Conservation (phyloP, 2,329 filamentous ascomycete species). For the Colletotrichum filicis region DNA sequence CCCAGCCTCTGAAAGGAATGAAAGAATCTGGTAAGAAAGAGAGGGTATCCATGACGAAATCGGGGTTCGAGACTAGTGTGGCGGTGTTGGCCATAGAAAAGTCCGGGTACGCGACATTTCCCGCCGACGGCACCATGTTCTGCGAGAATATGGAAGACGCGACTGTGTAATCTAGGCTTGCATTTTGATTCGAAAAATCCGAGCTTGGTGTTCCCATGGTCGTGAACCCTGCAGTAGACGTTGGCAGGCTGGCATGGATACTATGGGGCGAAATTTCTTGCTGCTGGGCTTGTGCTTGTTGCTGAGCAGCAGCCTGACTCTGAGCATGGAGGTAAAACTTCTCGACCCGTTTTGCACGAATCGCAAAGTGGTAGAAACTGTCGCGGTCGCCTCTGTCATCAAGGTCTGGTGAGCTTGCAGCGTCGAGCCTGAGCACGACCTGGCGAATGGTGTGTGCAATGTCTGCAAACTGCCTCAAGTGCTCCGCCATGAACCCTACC, state of each 20-base stretch:
- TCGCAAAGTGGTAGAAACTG: slow-evolving; percentile 40
- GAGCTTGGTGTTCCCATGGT: slow-evolving; percentile 4
- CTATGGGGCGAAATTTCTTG: background rate
- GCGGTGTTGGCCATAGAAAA: background rate
- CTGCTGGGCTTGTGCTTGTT: background rate
- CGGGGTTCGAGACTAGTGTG: background rate
- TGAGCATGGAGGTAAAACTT: slow-evolving; percentile 25
- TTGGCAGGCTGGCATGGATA: background rate
- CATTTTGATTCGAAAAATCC: background rate
- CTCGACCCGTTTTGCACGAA: slow-evolving; percentile 30
- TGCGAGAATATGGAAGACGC: slow-evolving; percentile 11
- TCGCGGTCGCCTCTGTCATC: slow-evolving; percentile 35
- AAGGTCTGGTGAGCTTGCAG: slow-evolving; percentile 32
- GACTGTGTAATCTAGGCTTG: background rate
- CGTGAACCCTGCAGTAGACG: background rate
- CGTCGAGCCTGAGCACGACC: slow-evolving; percentile 42
- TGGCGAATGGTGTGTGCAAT: slow-evolving; percentile 43
- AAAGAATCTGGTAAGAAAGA: slow-evolving; percentile 16
- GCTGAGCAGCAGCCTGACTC: background rate
- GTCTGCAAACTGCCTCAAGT: slow-evolving; percentile 44
- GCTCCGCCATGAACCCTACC: slow-evolving; percentile 39
- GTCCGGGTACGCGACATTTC: background rate
- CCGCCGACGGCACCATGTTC: background rate
- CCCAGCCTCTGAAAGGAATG: slow-evolving; percentile 27
- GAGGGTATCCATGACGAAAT: background rate